Conservation (phyloP, 352 stramenopile species). For the Phytophthora tubulina region DNA sequence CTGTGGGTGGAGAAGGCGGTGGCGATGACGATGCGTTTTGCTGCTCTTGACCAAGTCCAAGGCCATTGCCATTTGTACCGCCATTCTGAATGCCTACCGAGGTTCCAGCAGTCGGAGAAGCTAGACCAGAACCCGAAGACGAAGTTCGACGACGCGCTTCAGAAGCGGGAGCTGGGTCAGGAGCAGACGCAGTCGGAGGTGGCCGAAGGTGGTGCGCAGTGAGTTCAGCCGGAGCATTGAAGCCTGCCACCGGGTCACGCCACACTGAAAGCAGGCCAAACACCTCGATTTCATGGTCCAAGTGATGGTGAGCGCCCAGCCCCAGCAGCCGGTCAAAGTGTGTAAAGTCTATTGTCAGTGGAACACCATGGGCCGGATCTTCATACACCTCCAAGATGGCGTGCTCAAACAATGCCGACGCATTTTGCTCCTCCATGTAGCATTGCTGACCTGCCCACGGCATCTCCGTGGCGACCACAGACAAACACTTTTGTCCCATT, state of each 20-base stretch:
- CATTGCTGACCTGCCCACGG: slow-evolving; percentile 83
- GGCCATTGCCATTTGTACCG: slow-evolving; percentile 7
- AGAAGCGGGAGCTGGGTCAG: slow-evolving; percentile 29
- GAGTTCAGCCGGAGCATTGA: slow-evolving; percentile 65
- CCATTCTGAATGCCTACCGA: slow-evolving; percentile 16
- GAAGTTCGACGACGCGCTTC: slow-evolving; percentile 33
- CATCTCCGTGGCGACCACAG: slow-evolving; percentile 79
- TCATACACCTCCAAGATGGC: slow-evolving; percentile 73
- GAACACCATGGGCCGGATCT: slow-evolving; percentile 41
- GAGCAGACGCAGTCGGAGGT: slow-evolving; percentile 31
- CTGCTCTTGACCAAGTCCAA: slow-evolving; percentile 25
- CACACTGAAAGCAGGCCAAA: slow-evolving; percentile 81
- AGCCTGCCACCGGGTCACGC: slow-evolving; percentile 65
- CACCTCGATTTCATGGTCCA: slow-evolving; percentile 79
- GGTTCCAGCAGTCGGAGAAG: slow-evolving; percentile 26
- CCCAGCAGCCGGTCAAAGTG: slow-evolving; percentile 75
- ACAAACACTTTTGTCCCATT: slow-evolving; percentile 80
- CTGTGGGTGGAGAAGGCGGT: slow-evolving; percentile 14
- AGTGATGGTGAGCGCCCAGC: slow-evolving; percentile 54
- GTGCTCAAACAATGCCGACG: slow-evolving; percentile 79
- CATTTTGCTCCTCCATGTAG: slow-evolving; percentile 72
- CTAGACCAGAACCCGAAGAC: slow-evolving; percentile 27
- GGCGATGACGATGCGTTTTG: slow-evolving; percentile 16
- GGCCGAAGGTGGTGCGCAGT: slow-evolving; percentile 38
- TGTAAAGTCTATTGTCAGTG: slow-evolving; percentile 67